A percentile compares a stretch with the other conserved stretches of the same genome.
Evolutionary conservation across 2,329 filamentous ascomycete species (phyloP).

Genomic region (Bipolaris cookei): DNA sequence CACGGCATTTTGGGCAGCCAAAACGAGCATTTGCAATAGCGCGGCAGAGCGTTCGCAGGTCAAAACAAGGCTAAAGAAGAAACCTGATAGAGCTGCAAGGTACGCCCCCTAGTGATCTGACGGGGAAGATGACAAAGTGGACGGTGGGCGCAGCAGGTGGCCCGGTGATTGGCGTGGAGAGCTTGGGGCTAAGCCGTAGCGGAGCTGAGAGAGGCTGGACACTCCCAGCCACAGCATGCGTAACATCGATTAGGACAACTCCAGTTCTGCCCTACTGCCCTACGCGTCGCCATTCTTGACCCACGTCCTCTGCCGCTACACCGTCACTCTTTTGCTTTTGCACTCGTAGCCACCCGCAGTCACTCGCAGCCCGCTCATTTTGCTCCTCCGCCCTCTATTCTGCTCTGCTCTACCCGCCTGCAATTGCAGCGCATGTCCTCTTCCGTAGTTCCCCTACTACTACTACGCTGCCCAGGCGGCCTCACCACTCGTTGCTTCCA

Average conservation of each 20-base stretch:
- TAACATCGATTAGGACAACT: constrained; percentile 21
- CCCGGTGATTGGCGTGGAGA: constrained; percentile 15
- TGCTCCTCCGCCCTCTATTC: neutral
- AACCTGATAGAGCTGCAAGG: constrained; percentile 22
- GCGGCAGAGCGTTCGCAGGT: constrained; percentile 21
- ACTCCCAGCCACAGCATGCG: constrained; percentile 28
- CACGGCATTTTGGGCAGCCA: constrained; percentile 6
- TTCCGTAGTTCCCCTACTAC: constrained; percentile 17
- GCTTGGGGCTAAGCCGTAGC: neutral
- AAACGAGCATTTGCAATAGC: constrained; percentile 3
- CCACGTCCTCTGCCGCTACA: constrained; percentile 14
- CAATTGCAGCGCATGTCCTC: constrained; percentile 34
- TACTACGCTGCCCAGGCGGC: constrained; percentile 26
- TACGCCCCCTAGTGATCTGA: constrained; percentile 13
- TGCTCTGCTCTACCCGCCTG: neutral
- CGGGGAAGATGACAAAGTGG: constrained; percentile 11
- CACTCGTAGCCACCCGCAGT: neutral
- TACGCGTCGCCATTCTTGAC: constrained; percentile 1
- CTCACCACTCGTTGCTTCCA: constrained; percentile 1
- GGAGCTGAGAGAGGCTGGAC: constrained; percentile 23
- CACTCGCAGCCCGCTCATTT: constrained; percentile 1
- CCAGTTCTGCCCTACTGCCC: constrained; percentile 11
- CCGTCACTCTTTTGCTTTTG: constrained; percentile 29
- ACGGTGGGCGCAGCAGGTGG: constrained; percentile 8
- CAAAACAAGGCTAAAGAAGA: constrained; percentile 15